phyloP scores from a whole-genome alignment of 257 asterid species.

The Gentiana macrophylla region DNA sequence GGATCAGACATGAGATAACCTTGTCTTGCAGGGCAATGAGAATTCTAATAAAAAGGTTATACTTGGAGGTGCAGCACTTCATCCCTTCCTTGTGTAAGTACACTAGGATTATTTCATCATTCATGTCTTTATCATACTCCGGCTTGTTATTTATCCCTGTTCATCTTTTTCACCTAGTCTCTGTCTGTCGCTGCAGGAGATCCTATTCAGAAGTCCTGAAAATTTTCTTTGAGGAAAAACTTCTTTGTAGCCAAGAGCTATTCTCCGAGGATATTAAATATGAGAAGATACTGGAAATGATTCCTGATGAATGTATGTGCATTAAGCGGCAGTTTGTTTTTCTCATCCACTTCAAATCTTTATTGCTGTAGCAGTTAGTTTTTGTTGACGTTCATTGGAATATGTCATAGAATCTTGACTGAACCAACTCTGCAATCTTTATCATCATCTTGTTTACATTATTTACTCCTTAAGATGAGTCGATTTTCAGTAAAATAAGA shows the following conservation, averaged over 20 bases:
- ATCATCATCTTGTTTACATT: too few relatives aligned
- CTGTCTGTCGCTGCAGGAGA: constrained; percentile 43
- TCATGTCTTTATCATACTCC: constrained; percentile 10
- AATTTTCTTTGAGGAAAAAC: constrained; percentile 53
- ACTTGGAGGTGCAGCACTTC: constrained; percentile 48
- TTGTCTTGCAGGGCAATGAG: constrained; percentile 64
- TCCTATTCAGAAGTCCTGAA: constrained; percentile 60
- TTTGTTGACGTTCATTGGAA: too few relatives aligned
- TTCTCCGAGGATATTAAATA: constrained; percentile 57
- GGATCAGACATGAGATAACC: constrained; percentile 4
- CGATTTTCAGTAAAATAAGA: constrained; percentile 1
- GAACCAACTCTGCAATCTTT: too few relatives aligned
- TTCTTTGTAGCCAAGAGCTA: constrained; percentile 48
- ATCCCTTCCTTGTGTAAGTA: constrained; percentile 81
- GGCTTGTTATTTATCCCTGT: constrained; percentile 6
- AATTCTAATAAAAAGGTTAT: constrained; percentile 58
- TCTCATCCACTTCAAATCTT: too few relatives aligned
- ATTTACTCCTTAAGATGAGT: too few relatives aligned
- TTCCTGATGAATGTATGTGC: constrained; percentile 79
- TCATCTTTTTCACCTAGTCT: not conserved
- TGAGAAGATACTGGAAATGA: constrained; percentile 75
- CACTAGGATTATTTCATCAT: constrained; percentile 4
- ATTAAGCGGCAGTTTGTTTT: constrained; percentile 1
- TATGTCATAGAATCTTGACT: too few relatives aligned
- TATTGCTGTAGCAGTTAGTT: too few relatives aligned